phyloP scores from a whole-genome alignment of 768 basidiomycete genomes.

The Lentinula raphanica region DNA sequence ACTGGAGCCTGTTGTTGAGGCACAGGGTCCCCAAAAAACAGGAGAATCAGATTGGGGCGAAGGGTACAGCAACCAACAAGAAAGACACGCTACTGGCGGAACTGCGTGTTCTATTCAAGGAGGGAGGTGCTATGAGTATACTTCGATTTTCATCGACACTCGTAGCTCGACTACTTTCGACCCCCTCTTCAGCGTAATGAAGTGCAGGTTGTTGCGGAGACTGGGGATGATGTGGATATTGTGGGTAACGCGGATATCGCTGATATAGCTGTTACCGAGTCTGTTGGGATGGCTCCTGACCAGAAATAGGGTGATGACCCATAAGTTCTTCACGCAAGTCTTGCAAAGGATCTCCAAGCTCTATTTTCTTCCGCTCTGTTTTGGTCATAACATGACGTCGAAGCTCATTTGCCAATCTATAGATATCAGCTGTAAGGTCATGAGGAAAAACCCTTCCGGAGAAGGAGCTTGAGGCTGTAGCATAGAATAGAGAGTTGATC shows the following conservation, averaged over 20 bases:
- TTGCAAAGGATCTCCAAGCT: slow-evolving; percentile 61
- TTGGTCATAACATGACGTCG: slow-evolving; percentile 44
- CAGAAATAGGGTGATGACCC: slow-evolving; percentile 35
- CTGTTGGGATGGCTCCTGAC: not conserved
- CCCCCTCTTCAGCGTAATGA: slow-evolving; percentile 1
- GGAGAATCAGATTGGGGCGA: slow-evolving; percentile 14
- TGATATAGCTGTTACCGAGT: slow-evolving; percentile 7
- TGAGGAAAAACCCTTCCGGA: not conserved
- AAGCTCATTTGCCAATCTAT: slow-evolving; percentile 52
- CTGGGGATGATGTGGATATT: not conserved
- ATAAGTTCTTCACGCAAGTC: slow-evolving; percentile 66
- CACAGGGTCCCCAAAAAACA: slow-evolving; percentile 1
- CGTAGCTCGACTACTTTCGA: slow-evolving; percentile 3
- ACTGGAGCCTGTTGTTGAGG: slow-evolving; percentile 17
- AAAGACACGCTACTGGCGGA: slow-evolving; percentile 40
- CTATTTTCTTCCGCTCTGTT: slow-evolving; percentile 60
- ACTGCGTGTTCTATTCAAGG: slow-evolving; percentile 32
- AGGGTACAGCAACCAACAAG: slow-evolving; percentile 27
- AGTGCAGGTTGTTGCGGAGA: not conserved
- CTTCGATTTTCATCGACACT: not conserved
- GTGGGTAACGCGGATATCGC: slow-evolving; percentile 13
- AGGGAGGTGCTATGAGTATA: not conserved
- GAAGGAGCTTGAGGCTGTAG: slow-evolving; percentile 33
- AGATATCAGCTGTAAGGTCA: slow-evolving; percentile 28
- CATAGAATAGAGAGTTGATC: slow-evolving; percentile 38